Base-by-base conservation (phyloP, 169 alveolate species). In the Eimeria tenella region DNA sequence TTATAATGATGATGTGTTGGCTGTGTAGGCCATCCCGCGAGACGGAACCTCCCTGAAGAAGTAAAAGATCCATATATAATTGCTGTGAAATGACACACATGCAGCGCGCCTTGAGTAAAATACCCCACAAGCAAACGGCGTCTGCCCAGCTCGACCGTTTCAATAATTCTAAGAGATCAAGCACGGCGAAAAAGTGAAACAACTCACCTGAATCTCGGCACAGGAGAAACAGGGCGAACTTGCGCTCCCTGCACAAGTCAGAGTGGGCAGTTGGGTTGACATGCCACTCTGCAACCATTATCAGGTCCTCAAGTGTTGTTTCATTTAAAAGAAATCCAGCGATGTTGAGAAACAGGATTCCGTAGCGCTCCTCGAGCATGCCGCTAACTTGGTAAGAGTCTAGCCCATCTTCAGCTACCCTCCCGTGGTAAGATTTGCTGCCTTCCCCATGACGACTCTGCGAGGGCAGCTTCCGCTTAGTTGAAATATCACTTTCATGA, bases 201-300 rank as follows among this genome's bases (percentile, higher is more conserved):
- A 58, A 25, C 88, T 79, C 52, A 79, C 88, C 88, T 53, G 50
- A 15, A n/a, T 52, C 49, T 79, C 52, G 17, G 31, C 49, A 7
- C 8, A 9, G 88, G 1, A 21, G 25, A 53, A 79, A 79, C 70
- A 79, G 71, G 19, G 88, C 49, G 31, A 79, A 79, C 63, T 25
- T 79, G 88, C 88, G 65, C 17, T 79, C 62, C 8, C 31, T 79
- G 88, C 88, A 79, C 70, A 79, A 21, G 15, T 50, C 49, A 10
- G 11, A 15, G 71, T 79, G 70, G 1, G 50, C 88, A 17, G 19
- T n/a, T 4, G 88, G 70, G 25, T 53, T 52, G 70, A 23, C 49
- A 58, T 79, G 88, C 88, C 88, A 79, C 71, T 52, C 53, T 13
- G 88, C 88, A 11, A 79, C 88, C 70, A 3, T 7, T 31, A 79